A percentile compares a stretch with the other conserved stretches of the same genome.
Evolutionary conservation across 176 grass and related monocot genomes (phyloP).

Genomic region (Ensete glaucum): DNA sequence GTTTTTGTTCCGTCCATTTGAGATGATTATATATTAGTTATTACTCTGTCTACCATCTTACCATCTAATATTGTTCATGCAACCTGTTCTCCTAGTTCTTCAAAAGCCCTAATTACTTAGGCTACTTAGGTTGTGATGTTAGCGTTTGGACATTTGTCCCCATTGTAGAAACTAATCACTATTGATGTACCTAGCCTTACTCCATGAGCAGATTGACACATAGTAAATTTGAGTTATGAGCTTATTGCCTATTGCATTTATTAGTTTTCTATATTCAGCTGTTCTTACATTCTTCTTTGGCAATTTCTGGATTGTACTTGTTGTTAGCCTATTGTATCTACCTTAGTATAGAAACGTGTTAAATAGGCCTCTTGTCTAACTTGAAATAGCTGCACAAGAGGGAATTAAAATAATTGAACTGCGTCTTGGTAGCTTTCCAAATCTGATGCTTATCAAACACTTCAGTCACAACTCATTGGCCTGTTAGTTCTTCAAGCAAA

Average conservation of each 20-base stretch:
- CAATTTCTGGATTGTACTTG: background rate
- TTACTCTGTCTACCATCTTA: no score
- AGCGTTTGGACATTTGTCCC: background rate
- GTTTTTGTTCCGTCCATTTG: background rate
- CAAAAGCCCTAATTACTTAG: background rate
- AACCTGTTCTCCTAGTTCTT: background rate
- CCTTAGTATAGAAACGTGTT: conserved; percentile 52
- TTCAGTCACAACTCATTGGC: conserved; percentile 11
- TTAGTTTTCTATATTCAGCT: background rate
- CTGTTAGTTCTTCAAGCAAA: conserved; percentile 28
- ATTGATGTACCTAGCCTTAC: background rate
- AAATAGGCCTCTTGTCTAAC: conserved; percentile 80
- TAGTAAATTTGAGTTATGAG: background rate
- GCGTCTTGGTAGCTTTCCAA: conserved; percentile 61
- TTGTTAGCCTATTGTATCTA: background rate
- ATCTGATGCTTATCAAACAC: conserved; percentile 25
- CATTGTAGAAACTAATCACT: background rate
- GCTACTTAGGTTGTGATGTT: background rate
- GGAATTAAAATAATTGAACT: conserved; percentile 79
- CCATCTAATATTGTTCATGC: background rate
- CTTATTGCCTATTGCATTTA: background rate
- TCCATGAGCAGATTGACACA: background rate
- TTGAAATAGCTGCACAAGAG: conserved; percentile 81
- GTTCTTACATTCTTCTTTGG: background rate
- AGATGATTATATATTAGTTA: background rate